Percentiles rank a stretch among this genome's conserved stretches.
Evolutionary conservation across 345 rosid genomes (phyloP).

Genomic region (Salix udensis): DNA sequence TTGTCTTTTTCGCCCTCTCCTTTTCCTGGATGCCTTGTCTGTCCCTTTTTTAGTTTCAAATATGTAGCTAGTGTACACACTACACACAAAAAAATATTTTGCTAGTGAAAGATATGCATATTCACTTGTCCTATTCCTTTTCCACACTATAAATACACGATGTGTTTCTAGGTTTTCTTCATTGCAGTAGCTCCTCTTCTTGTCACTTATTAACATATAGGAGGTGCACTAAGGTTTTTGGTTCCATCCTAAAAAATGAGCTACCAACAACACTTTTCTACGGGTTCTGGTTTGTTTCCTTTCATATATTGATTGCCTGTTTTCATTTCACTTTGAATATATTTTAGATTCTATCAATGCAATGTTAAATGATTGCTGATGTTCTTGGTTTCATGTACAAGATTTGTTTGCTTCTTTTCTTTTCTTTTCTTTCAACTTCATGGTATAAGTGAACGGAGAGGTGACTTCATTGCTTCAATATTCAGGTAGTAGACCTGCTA

Average conservation of each 20-base stretch:
- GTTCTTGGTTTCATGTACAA: slow-evolving; percentile 10
- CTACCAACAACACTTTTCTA: slow-evolving; percentile 45
- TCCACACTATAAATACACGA: slow-evolving; percentile 51
- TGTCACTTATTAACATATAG: slow-evolving; percentile 8
- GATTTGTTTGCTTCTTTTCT: neutral
- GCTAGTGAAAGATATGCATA: slow-evolving; percentile 29
- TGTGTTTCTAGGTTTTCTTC: slow-evolving; percentile 33
- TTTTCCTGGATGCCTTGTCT: slow-evolving; percentile 45
- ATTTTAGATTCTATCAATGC: neutral
- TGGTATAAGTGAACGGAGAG: slow-evolving; percentile 1
- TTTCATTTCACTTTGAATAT: neutral
- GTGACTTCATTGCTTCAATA: neutral
- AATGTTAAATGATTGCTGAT: neutral
- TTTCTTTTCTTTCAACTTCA: neutral
- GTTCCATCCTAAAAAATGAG: slow-evolving; percentile 45
- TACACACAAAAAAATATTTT: slow-evolving; percentile 9
- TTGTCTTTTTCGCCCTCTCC: slow-evolving; percentile 24
- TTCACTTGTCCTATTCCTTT: slow-evolving; percentile 51
- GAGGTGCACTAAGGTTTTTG: slow-evolving; percentile 1
- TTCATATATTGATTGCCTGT: neutral
- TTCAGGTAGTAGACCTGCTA: slow-evolving; percentile 38
- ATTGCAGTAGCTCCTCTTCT: slow-evolving; percentile 25
- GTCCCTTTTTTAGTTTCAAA: slow-evolving; percentile 32
- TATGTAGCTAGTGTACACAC: slow-evolving; percentile 48
- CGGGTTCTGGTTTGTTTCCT: slow-evolving; percentile 66